A percentile compares a stretch with the other conserved stretches of the same genome.
Conservation (phyloP, 75 land plant species). For the Ceratopteris richardii region DNA sequence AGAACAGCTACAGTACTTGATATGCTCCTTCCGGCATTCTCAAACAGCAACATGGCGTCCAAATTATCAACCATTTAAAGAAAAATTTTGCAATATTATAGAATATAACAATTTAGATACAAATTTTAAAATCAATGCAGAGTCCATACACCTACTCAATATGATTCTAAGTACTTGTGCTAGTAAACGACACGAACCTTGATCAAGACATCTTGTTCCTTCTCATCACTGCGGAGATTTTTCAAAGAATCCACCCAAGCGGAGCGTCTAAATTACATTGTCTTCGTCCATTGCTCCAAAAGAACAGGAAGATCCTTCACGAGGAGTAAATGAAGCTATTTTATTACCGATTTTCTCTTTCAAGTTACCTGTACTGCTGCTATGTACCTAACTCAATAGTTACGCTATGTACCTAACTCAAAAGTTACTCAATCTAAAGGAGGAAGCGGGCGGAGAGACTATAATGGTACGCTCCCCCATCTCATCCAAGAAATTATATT, state of each 20-base stretch:
- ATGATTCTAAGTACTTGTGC: too few species aligned
- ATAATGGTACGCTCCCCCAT: not conserved
- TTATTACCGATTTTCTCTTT: conserved; percentile 2
- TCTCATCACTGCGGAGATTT: not conserved
- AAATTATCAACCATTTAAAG: too few species aligned
- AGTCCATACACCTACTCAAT: too few species aligned
- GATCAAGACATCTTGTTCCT: not conserved
- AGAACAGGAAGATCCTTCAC: not conserved
- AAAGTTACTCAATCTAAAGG: not conserved
- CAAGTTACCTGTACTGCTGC: conserved; percentile 2
- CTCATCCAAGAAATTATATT: not conserved
- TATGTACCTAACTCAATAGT: not conserved
- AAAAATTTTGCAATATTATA: too few species aligned
- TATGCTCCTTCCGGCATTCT: too few species aligned
- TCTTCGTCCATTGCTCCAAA: conserved; percentile 4
- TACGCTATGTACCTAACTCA: not conserved
- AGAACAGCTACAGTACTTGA: too few species aligned
- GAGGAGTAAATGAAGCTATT: not conserved
- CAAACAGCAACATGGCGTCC: too few species aligned
- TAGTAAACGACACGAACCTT: not conserved
- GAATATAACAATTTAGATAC: too few species aligned
- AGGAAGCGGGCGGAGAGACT: not conserved
- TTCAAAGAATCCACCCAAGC: conserved; percentile 5
- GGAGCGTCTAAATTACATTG: not conserved
- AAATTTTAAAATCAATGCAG: too few species aligned